Evolutionary conservation across 768 basidiomycete genomes (phyloP), one percentile per base, ranked within the genome.

Genomic region (Termitomyces sp.): DNA sequence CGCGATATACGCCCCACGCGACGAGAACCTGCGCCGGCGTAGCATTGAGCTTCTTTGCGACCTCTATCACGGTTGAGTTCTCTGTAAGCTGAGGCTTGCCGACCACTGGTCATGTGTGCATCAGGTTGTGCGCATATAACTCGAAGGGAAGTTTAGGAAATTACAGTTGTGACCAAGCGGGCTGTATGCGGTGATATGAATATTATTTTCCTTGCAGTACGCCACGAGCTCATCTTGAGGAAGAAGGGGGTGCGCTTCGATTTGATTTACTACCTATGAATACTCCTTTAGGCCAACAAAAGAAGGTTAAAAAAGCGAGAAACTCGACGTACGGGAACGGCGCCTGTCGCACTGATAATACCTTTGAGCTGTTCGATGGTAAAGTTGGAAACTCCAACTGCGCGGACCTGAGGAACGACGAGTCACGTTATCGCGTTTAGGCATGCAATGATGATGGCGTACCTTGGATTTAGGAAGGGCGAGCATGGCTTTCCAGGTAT

Each of bases 361-460:
- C 78, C 86, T 68, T 89, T 73, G 55, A 95, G 69, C 47, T 88
- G 79, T 42, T 77, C 76, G 54, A 86, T 71, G 18, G 81, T 84
- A 73, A 91, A 92, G 82, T 95, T 95, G 64, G 88, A 90, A 5
- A 95, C 91, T 55, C 92, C 93, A 62, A 95, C 75, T 1, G 82
- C 78, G 67, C 76, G 80, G 68, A 88, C 88, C 83, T 86, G 16
- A 43, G 30, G 57, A 55, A 52, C 37, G 52, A 40, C 43, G 32
- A 50, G 58, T 44, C 56, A 46, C 22, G 18, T 24, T 33, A 54
- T 22, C 53, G 39, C n/a, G 24, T 34, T 26, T n/a, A 26, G 39
- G 24, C 53, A 7, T 12, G 9, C 9, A 34, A 53, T 16, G 45
- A 14, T 49, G 43, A 22, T 16, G n/a, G 63, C 53, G 34, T 56